Evolutionary conservation across 2,329 filamentous ascomycete genomes (phyloP), one percentile per base, ranked within the genome.

Genomic region (Passalora sequoiae): DNA sequence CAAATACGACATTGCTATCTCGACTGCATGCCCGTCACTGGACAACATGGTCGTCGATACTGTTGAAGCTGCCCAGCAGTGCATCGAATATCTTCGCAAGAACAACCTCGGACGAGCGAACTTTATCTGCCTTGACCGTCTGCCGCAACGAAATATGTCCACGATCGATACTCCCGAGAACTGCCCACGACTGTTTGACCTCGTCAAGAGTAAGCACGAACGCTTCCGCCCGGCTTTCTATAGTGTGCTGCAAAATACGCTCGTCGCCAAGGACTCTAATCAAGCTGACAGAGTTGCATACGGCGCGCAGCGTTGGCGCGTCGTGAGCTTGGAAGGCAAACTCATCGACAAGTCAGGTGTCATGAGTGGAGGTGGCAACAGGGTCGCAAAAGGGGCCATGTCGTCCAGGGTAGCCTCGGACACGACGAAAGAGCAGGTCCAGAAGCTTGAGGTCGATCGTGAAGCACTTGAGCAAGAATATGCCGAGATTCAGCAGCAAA

Each of bases 201-300:
- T 98, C 1, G 84, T 98, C 60, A 87, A 84, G 62, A 78, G 89
- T 15, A 94, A 95, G 68, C 81, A 95, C 27, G 83, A 91, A 38
- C 85, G 77, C 52, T 96, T 97, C 67, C 76, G 77, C 2, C 85
- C 91, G 1, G 92, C 92, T 0, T 98, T 98, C 66, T 98, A 91
- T 67, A 92, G 91, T 58, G 88, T 94, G 5, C 80, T 98, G 54
- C 87, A 95, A 60, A 91, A 98, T 63, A 98, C 94, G 0, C 73
- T 98, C 2, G 94, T 98, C 12, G 92, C 92, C 4, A 83, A 82
- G 40, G 88, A 98, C 59, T 77, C 98, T 10, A 83, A 86, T n/a
- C 92, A 98, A 64, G 94, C 92, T 2, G 96, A 97, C 66, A 83
- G 92, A 35, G 96, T 98, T 54, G 92, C 92, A 6, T 98, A 97